Conservation (phyloP, 1,284 basidiomycete genomes). For the Ceratobasidium sp. region DNA sequence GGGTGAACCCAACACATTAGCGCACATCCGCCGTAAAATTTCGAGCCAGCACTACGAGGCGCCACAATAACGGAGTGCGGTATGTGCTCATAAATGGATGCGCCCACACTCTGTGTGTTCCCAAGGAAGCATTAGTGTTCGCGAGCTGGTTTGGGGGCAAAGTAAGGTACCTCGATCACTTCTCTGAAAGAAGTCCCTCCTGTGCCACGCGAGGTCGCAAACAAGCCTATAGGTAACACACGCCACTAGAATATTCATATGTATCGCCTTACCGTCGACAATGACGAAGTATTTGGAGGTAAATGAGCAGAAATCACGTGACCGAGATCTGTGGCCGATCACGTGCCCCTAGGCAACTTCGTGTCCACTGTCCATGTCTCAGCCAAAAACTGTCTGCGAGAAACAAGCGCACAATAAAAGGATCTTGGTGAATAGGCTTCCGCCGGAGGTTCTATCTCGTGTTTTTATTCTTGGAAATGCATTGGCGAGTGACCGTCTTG, state of each 20-base stretch:
- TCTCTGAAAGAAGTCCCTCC: too few species aligned
- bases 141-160: too few species aligned
- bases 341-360: neutral
- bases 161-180: too few species aligned
- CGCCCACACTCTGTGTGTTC: too few species aligned
- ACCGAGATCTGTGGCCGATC: neutral
- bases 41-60: neutral
- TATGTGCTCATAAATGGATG: too few species aligned
- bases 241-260: too few species aligned
- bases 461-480: conserved; percentile 1
- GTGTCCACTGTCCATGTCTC: neutral
- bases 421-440: neutral
- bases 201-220: too few species aligned
- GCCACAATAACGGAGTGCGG: neutral
- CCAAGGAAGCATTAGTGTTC: too few species aligned
- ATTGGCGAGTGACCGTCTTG: neutral
- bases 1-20: neutral
- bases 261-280: too few species aligned
- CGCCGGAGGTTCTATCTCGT: conserved; percentile 10
- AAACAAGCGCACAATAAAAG: neutral
- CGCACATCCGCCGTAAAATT: neutral
- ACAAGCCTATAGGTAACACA: too few species aligned
- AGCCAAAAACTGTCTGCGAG: neutral
- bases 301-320: neutral
- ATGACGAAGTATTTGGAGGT: too few species aligned